Evolutionary conservation across 768 basidiomycete species (phyloP), one percentile per base, ranked within the genome.

Genomic region (Coprinellus aureogranulatus): DNA sequence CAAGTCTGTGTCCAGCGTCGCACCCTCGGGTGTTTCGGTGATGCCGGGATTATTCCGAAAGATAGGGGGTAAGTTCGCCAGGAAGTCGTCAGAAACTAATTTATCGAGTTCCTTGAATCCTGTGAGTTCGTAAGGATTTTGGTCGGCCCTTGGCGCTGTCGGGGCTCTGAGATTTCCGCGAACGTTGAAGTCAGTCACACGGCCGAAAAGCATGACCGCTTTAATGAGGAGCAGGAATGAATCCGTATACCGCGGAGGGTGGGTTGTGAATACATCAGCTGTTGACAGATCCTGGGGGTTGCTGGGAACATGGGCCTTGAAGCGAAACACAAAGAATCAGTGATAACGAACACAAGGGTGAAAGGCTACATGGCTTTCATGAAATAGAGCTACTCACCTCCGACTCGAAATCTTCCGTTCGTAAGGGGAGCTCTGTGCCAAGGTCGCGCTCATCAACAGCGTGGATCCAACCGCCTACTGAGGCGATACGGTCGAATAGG

Each of bases 391-490:
- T 18, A 68, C 81, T 53, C 66, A 90, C 92, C 71, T 87, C 85
- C 6, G 78, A 75, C 65, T 92, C 88, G 59, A 92, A 94, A 69
- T 93, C 91, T 44, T 83, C 78, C 40, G 81, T 81, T 53, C 89
- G 80, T 51, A 92, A 72, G 10, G 92, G 92, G 53, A 94, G 74
- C 67, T 93, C 92, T 14, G 92, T 93, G 9, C 89, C 91, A 30
- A 94, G 76, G 67, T 93, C 91, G 48, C 85, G 81, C 67, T 94
- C 91, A 62, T 92, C 89, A 18, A 94, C 83, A 8, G 84, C 87
- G 65, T 94, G 92, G 37, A 91, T 80, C 92, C 92, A 94, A 18
- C 92, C 91, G 42, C 90, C 90, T 25, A 87, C 83, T 37, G 86
- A 87, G 34, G 83, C 82, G 47, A 92, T 90, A 27, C 91, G 87